Base-by-base conservation (phyloP, 108 stramenopile genomes). In the Aureococcus anophagefferens region DNA sequence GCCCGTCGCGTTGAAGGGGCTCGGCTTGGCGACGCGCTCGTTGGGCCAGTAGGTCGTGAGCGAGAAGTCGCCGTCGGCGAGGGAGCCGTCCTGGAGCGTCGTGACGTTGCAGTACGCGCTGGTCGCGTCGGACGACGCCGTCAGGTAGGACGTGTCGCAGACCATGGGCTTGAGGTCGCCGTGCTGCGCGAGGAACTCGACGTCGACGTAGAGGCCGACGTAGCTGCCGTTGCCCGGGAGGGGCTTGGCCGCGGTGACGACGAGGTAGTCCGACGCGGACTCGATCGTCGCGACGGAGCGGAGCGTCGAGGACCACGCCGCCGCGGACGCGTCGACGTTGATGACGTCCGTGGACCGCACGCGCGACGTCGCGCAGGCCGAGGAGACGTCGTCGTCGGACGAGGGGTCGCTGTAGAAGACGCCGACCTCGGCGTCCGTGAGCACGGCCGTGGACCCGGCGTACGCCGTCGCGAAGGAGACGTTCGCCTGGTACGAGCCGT, bases 351-450 rank as follows among this genome's bases (percentile, higher is more conserved):
- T 86, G 28, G 66, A 44, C 62, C 74, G 77, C 59, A 79, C 65
- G n/a, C 82, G 77, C 0, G 68, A 45, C 0, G 66, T 72, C 18
- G 68, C 35, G 68, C 89, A 89, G 64, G 68, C 83, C 76, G 79
- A 85, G 78, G 66, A 89, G 69, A 68, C 90, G 31, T 84, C 89
- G 67, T 82, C 71, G 17, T 46, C 66, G 66, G 74, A 81, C 63
- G 75, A 62, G 66, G 85, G 88, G 71, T 89, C 89, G 15, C 84
- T 87, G 75, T 83, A 89, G 68, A 86, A 91, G 65, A 72, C 67
- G 4, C 90, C 90, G 64, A 73, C 79, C 74, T 91, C 90, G 5
- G 84, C 87, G 72, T 91, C 81, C 25, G 79, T 74, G 72, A 78
- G 77, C 35, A 45, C 51, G 4, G 68, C 66, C 62, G 78, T 68